phyloP scores from a whole-genome alignment of 2,329 filamentous ascomycete species.

The Purpureocillium takamizusanense region DNA sequence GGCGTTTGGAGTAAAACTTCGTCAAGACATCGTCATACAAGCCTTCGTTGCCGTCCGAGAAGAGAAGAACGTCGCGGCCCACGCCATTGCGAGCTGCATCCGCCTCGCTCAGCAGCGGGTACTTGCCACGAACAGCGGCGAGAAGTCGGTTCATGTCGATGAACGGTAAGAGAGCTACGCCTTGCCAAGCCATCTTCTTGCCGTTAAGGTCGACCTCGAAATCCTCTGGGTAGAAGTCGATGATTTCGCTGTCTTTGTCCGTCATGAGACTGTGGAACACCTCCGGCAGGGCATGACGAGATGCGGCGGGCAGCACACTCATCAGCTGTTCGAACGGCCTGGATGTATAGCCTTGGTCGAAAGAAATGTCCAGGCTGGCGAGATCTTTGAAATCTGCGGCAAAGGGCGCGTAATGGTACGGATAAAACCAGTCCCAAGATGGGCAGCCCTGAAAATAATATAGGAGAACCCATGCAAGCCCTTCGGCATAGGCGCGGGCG shows the following conservation, averaged over 20 bases:
- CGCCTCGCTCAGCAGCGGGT: conserved; percentile 67
- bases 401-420: conserved; percentile 96
- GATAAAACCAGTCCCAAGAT: conserved; percentile 99
- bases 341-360: conserved; percentile 78
- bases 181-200: conserved; percentile 98
- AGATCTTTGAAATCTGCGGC: conserved; percentile 89
- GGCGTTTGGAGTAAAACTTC: conserved; percentile 89
- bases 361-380: conserved; percentile 67
- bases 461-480: conserved; percentile 85
- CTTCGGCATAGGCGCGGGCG: conserved; percentile 85
- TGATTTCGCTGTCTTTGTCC: conserved; percentile 77
- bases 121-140: conserved; percentile 72
- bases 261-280: conserved; percentile 90
- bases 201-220: conserved; percentile 92
- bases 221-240: conserved; percentile 94
- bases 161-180: conserved; percentile 85
- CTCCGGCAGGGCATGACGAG: conserved; percentile 80
- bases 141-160: conserved; percentile 88
- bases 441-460: conserved; percentile 99
- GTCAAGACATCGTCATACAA: conserved; percentile 78
- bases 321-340: conserved; percentile 95
- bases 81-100: conserved; percentile 71
- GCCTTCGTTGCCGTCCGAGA: conserved; percentile 70
- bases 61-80: conserved; percentile 72
- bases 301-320: conserved; percentile 91